Base-by-base conservation (phyloP, 345 rosid species). In the Zanthoxylum bungeanum region DNA sequence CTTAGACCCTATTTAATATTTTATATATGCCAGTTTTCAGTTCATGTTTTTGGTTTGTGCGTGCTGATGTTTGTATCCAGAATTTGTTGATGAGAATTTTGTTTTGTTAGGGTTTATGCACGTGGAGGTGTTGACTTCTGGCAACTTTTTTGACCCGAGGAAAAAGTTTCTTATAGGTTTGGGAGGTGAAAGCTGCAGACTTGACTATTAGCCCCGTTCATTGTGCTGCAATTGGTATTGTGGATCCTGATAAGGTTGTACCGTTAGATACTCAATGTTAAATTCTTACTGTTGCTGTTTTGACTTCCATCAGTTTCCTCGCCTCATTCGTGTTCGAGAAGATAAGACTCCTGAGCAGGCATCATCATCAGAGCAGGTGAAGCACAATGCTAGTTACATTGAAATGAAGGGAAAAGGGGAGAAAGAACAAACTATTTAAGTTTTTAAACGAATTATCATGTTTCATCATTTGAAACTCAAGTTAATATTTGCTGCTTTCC, bases 181-280 rank as follows among this genome's bases (percentile, higher is more conserved):
- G 99, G 98, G 96, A 95, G 85, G 99, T 95, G 68, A 92, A 91
- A 86, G 99, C 96, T 79, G 96, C 98, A 66, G 99, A 95, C 76
- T 78, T 92, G 76, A 92, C 98, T 49, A 87, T 92, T 73, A 95
- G 98, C 75, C 99, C 98, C 60, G 97, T 89, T 77, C 83, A 92
- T 78, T 82, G 84, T 79, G 98, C 99, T 53, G 98, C 99, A 66
- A 79, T 85, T 28, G 99, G 98, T 67, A 71, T 77, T 47, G 96
- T 91, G 56, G 97, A 92, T 80, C 78, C 86, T 59, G 87, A 84
- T 64, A 95, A 95, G 99, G 99, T 94, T 65, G 49, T 51, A 30
- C 40, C 75, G 44, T 67, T 24, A 28, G 25, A 31, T 30, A 7
- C 21, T 60, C 22, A 21, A 36, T 53, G 42, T n/a, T n/a, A n/a